Evolutionary conservation across 176 grass and related monocot species (phyloP), one percentile per base, ranked within the genome.

Genomic region (Poa annua): DNA sequence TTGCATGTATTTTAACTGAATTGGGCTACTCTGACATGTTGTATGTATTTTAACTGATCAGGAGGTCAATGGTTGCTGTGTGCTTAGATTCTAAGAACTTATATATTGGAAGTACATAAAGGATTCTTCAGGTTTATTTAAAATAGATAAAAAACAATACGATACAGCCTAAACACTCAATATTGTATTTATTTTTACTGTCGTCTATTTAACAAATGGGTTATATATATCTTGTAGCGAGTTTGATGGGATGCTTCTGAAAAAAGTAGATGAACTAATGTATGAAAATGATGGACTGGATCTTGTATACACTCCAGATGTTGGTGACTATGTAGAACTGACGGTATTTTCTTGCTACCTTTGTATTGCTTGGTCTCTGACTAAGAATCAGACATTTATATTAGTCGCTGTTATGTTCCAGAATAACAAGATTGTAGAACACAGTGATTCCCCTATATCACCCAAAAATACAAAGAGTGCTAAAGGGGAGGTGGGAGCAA

Each of bases 111-210:
- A 10, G 12, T n/a, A 47, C 69, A 42, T 47, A 7, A 1, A 48
- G 22, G 24, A 48, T 72, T 72, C 21, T 72, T 72, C 69, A 72
- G 69, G 69, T 72, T 72, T 48, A 48, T 48, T 48, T n/a, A n/a
- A n/a, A n/a, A n/a, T n/a, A n/a, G n/a, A 45, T 14, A 12, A 4
- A 42, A 24, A 15, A 47, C 2, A 20, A 69, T 42, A 39, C 21
- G 11, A 3, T 41, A 71, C 41, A 20, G 13, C 3, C 7, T 5
- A 3, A 29, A 11, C 14, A 32, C 24, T 74, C 15, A 74, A 11
- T 50, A 32, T 32, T 73, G 24, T 50, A 47, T 3, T 11, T 26
- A 8, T 48, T 25, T 72, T 48, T 12, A 0, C 5, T 0, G 13
- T 3, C n/a, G 22, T 49, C 44, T 72, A 17, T 72, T 25, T 72